These are phyloP conservation scores for Russula compacta DNA, from an alignment of 768 basidiomycete genomes.

Conservation along the genomic window DNA sequence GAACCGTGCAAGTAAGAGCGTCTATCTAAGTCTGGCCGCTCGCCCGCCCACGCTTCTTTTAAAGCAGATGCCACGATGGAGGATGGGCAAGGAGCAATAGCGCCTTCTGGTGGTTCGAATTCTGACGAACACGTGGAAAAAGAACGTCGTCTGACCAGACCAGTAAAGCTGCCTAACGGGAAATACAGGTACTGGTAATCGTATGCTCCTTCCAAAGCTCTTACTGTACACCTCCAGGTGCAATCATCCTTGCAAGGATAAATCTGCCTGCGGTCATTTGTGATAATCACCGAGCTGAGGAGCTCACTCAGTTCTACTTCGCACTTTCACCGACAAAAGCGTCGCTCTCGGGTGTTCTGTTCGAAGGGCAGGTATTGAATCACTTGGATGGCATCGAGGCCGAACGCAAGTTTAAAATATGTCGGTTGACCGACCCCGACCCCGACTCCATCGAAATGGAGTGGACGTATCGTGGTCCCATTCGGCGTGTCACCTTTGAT, in stretches of 20 bases:
- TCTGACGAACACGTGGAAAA: neutral
- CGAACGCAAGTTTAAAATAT: too few species aligned
- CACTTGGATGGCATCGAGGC: too few species aligned
- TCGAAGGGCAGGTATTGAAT: too few species aligned
- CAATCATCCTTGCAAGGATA: constrained; percentile 75
- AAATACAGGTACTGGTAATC: constrained; percentile 37
- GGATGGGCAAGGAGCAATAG: neutral
- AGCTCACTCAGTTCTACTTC: too few species aligned
- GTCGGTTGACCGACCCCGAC: too few species aligned
- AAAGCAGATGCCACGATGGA: neutral
- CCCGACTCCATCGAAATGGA: too few species aligned
- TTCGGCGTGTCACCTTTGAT: too few species aligned
- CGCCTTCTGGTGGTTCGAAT: neutral
- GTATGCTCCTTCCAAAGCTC: neutral
- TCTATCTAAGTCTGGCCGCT: neutral
- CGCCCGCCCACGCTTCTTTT: neutral
- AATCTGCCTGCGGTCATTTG: constrained; percentile 61
- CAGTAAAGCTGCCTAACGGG: constrained; percentile 47
- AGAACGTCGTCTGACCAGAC: neutral
- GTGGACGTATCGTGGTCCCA: too few species aligned
- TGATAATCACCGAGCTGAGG: too few species aligned
- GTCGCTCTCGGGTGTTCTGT: too few species aligned
- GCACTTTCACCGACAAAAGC: too few species aligned
- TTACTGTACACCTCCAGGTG: constrained; percentile 39
- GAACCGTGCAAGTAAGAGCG: constrained; percentile 23